Evolutionary conservation across 75 land plant species (phyloP), one percentile per base, ranked within the genome.

Genomic region (Sequoiadendron giganteum): DNA sequence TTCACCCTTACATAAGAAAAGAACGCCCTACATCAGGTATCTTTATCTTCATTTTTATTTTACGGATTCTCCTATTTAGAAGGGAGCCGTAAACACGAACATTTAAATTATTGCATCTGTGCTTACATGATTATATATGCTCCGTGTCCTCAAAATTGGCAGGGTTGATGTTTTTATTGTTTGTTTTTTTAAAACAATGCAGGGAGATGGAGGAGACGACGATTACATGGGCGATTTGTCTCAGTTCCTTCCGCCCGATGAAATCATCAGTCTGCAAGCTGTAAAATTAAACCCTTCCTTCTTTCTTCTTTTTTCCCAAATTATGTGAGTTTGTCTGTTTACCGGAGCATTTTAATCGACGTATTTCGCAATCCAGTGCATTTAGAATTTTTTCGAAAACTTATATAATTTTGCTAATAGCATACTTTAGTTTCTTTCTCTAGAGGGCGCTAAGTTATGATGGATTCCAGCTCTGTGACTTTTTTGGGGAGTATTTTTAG

Each of bases 211-310:
- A 54, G 42, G 32, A 38, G 86, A 55, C 19, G 86, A 36, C 56
- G 86, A 19, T 85, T 85, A 85, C 86, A 55, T 85, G 86, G 86
- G 86, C 25, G 65, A 85, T 19, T 14, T 85, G 49, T 85, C 68
- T 2, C 65, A 55, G 19, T 85, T 85, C 28, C 42, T 85, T 2
- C 58, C 36, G 5, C 86, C 21, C 21, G 58, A 48, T 6, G 40
- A 85, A 55, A 8, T 55, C 34, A 25, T 42, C 68, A 9, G 65
- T 34, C 65, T 85, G 58, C 86, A 55, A 56, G 40, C 68, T 18
- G 86, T 85, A 85, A 18, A 40, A 8, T 34, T 82, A 42, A 25
- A 42, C 32, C 77, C 77, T 34, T 11, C 34, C 77, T 75, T 30
- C 32, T 2, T 30, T 10, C 7, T n/a, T 45, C 45, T 45, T 25